Percentiles rank a stretch among this genome's conserved stretches.
Evolutionary conservation across 75 land plant species (phyloP).

Genomic region (Picea sitchensis): DNA sequence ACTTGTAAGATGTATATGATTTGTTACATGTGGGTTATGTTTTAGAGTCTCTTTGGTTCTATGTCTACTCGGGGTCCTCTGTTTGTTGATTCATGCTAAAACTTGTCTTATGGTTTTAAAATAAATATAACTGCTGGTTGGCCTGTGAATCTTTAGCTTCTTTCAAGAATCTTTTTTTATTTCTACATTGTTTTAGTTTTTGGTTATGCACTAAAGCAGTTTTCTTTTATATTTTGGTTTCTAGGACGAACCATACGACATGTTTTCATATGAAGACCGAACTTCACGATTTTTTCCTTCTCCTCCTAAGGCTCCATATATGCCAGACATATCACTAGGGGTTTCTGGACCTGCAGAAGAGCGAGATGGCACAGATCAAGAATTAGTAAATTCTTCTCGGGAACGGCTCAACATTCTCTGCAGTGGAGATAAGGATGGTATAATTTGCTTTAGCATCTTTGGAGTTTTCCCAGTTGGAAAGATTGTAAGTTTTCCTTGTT

Average conservation of each 20-base stretch:
- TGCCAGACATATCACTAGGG: slow-evolving; percentile 78
- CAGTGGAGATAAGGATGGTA: slow-evolving; percentile 91
- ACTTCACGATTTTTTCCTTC: slow-evolving; percentile 93
- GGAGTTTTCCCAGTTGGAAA: slow-evolving; percentile 96
- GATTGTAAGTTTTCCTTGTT: slow-evolving; percentile 58
- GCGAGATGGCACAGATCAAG: slow-evolving; percentile 51
- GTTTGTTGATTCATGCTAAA: neutral
- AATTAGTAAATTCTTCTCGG: slow-evolving; percentile 51
- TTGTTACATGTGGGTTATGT: too few species aligned
- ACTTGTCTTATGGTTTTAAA: neutral
- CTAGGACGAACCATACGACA: slow-evolving; percentile 42
- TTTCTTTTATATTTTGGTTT: neutral
- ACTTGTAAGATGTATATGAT: too few species aligned
- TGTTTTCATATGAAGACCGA: slow-evolving; percentile 80
- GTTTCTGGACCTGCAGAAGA: slow-evolving; percentile 68
- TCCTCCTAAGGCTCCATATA: slow-evolving; percentile 77
- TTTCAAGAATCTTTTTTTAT: neutral
- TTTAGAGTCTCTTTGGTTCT: neutral
- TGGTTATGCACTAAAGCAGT: neutral
- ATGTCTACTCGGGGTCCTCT: neutral
- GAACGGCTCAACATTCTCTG: slow-evolving; percentile 83
- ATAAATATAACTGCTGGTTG: neutral
- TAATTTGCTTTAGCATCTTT: slow-evolving; percentile 86
- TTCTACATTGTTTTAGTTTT: neutral
- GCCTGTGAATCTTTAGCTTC: neutral